Evolutionary conservation across 1,284 basidiomycete genomes (phyloP), one percentile per base, ranked within the genome.

Genomic region (Rhodotorula sp.): DNA sequence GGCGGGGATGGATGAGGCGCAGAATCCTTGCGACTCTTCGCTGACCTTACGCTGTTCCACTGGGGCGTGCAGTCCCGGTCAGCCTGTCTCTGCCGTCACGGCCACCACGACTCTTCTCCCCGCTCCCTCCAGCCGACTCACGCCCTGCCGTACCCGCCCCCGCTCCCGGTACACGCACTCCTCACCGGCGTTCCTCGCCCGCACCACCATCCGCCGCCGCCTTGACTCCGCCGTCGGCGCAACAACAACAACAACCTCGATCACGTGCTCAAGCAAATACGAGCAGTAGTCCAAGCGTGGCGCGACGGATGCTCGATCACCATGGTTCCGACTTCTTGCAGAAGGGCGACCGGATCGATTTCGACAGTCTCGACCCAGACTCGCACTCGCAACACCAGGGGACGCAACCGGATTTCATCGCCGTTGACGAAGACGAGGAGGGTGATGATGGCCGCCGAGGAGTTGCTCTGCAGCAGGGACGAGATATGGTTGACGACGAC

Each of bases 221-320:
- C 29, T 18, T 29, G 57, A 20, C 15, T 43, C 23, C 54, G 54
- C 26, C 49, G 6, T 39, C 29, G 4, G 14, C 51, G 10, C 48
- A 6, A 15, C n/a, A n/a, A 3, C n/a, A n/a, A 3, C 29, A 29
- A 29, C 34, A 34, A 8, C 34, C 34, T 34, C 34, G 34, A 34
- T 57, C 62, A 6, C 5, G 29, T 15, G 58, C 65, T 15, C 52
- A 43, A 14, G 10, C 31, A 20, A 60, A 56, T 23, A 48, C 34
- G 34, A 34, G 1, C 20, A 31, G 46, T 16, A 15, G 39, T 34
- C 10, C 61, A 3, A 59, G 65, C 15, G 14, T 70, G 29, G 69
- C 65, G 2, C 46, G 49, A 20, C 62, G 51, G 15, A 71, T 71
- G 69, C 65, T 71, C 51, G 58, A 71, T 43, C 34, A 34, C 34